These are phyloP conservation scores for Brassica nigra DNA, from an alignment of 345 rosid species.

Conservation along the genomic window DNA sequence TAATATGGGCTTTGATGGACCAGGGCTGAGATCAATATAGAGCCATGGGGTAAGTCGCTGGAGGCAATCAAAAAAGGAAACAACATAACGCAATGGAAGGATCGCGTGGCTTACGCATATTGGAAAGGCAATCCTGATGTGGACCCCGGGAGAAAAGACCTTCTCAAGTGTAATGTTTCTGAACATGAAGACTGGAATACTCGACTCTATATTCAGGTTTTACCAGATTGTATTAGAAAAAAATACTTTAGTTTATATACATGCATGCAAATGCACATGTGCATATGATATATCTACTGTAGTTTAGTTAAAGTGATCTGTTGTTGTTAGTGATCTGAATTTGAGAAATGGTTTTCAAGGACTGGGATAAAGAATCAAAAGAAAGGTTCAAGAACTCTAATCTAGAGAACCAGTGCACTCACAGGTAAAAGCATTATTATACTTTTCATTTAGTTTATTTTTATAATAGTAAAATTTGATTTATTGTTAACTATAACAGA, in stretches of 20 bases:
- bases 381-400: constrained; percentile 54
- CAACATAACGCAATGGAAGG: constrained; percentile 42
- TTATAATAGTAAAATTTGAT: background rate
- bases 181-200: constrained; percentile 44
- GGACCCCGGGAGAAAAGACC: constrained; percentile 43
- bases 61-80: constrained; percentile 47
- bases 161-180: constrained; percentile 41
- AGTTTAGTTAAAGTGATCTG: background rate
- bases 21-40: constrained; percentile 54
- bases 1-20: constrained; percentile 25
- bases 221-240: background rate
- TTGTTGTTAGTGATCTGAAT: background rate
- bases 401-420: constrained; percentile 55
- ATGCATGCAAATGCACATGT: background rate
- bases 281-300: background rate
- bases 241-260: background rate
- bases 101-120: constrained; percentile 57
- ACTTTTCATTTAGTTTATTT: background rate
- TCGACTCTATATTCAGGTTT: constrained; percentile 41
- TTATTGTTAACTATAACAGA: constrained; percentile 27
- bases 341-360: constrained; percentile 34
- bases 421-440: constrained; percentile 42
- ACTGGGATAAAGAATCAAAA: constrained; percentile 49
- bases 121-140: constrained; percentile 63
- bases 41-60: constrained; percentile 45